These are phyloP conservation scores for Hondaea fermentalgiana DNA, from an alignment of 108 stramenopile genomes.

Conservation along the genomic window DNA sequence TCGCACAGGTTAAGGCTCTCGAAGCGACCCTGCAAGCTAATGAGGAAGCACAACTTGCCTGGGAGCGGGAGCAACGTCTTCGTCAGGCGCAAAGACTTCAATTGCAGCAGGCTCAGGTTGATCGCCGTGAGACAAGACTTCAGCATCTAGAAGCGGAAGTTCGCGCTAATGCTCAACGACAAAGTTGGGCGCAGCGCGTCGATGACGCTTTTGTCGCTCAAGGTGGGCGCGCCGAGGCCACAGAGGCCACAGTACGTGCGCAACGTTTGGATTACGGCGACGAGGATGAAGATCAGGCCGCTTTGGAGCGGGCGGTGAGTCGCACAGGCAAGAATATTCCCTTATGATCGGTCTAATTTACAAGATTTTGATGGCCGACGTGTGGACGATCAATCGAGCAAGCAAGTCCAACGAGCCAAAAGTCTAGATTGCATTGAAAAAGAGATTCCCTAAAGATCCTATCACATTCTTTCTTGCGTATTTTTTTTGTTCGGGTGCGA, in stretches of 20 bases:
- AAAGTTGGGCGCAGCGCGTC: neutral
- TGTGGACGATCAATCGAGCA: no score
- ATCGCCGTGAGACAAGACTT: neutral
- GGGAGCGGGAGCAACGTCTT: neutral
- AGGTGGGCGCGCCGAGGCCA: no score
- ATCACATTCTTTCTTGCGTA: neutral
- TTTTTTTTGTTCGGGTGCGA: neutral
- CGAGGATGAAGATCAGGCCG: no score
- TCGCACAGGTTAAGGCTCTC: neutral
- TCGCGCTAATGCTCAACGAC: neutral
- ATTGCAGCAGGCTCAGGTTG: neutral
- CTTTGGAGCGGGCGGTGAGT: neutral
- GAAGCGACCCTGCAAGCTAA: neutral
- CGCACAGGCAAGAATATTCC: neutral
- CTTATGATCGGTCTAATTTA: neutral
- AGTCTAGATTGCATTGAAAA: no score
- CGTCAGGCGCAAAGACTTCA: neutral
- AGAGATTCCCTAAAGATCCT: neutral
- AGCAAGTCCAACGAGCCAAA: no score
- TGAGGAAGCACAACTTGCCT: neutral
- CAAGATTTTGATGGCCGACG: no score
- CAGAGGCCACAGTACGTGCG: no score
- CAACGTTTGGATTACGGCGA: no score
- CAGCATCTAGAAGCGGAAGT: neutral
- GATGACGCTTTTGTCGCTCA: neutral